Evolutionary conservation across 129 eudicot genomes (phyloP), one percentile per base, ranked within the genome.

Genomic region (Flaveria bidentis): DNA sequence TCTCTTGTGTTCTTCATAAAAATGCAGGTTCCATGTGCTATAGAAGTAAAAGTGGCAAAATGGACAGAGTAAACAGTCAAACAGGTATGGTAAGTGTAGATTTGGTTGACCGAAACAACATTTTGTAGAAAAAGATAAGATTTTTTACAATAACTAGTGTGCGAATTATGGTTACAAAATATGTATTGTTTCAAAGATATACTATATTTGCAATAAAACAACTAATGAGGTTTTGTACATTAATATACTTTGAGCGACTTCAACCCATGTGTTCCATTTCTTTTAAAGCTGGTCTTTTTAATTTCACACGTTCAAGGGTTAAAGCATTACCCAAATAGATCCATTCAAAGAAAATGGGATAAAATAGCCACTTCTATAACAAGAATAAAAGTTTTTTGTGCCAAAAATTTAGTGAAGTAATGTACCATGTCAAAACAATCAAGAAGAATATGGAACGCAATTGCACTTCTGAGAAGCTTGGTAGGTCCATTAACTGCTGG

Each of bases 401-500:
- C 6, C 66, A 63, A 63, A 30, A 63, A 30, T 28, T 28, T 6
- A 33, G 15, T 30, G 10, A 63, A 6, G 23, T 63, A 6, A 15
- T 15, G 69, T 80, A 88, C 96, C 93, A 83, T 85, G 78, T 85
- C 78, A 36, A 90, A 85, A 80, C 88, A 88, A 50, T 82, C 66
- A 47, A 72, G 66, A 55, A 90, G 91, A 74, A 93, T 78, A 62
- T 83, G 88, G 74, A 67, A 83, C 5, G 98, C 89, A 36, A 93
- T 76, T 72, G 72, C 78, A 52, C 95, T 88, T 70, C 95, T 82
- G 10, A 93, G 89, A 36, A 85, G 85, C 85, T 90, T 93, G 80
- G 87, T 80, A 75, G 85, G 92, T 39, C 71, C 78, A 84, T 85
- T 78, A 72, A 78, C 84, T 65, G 92, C 88, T 2, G 79, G 67